Conservation (phyloP, 805 yeast species). For the Kazachstania bromeliacearum region DNA sequence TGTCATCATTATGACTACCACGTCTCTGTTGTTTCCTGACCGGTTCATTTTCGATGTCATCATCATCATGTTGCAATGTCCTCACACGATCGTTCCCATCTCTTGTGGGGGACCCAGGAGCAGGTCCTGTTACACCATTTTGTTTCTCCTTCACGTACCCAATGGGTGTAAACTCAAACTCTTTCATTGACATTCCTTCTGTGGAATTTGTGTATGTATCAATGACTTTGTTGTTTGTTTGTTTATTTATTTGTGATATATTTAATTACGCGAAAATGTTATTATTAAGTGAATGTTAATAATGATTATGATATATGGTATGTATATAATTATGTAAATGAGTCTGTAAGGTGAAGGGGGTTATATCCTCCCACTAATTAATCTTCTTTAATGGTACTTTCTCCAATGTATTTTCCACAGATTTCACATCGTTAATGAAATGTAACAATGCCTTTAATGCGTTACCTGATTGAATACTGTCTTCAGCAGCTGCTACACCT, state of each 20-base stretch:
- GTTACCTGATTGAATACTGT: constrained; percentile 55
- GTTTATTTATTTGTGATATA: background rate
- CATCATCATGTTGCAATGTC: constrained; percentile 1
- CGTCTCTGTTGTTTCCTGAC: constrained; percentile 11
- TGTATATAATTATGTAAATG: background rate
- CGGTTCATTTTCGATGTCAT: constrained; percentile 7
- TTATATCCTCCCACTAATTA: background rate
- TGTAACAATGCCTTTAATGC: constrained; percentile 52
- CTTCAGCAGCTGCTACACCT: constrained; percentile 68
- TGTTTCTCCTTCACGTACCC: constrained; percentile 26
- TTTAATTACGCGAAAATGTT: too few relatives aligned
- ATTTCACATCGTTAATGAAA: constrained; percentile 31
- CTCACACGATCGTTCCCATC: background rate
- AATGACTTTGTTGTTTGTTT: background rate
- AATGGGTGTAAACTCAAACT: constrained; percentile 33
- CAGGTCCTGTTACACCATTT: background rate
- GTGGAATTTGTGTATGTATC: background rate
- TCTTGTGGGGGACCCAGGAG: background rate
- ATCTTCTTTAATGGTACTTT: background rate
- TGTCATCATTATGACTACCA: constrained; percentile 13
- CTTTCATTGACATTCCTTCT: background rate
- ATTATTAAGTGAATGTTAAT: too few relatives aligned
- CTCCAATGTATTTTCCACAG: background rate
- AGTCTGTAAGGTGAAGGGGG: background rate
- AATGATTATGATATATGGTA: too few relatives aligned